Conservation (phyloP, 495 filamentous ascomycete species). For the Hyaloscypha bicolor region DNA sequence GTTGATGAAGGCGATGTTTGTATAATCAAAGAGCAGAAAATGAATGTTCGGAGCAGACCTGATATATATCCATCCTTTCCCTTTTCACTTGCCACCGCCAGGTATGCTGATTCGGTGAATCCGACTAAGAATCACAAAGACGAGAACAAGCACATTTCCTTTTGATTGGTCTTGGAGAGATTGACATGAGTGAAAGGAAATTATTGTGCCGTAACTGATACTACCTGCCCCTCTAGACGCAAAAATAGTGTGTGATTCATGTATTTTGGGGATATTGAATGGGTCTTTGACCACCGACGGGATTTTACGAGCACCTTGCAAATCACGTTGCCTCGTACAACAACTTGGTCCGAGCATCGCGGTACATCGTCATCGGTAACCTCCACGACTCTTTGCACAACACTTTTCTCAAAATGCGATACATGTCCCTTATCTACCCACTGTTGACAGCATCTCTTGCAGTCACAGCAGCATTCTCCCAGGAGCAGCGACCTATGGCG, state of each 20-base stretch:
- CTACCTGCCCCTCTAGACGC: background rate
- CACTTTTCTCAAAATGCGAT: conserved; percentile 25
- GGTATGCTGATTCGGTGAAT: background rate
- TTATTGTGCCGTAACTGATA: conserved; percentile 2
- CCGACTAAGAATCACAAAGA: background rate
- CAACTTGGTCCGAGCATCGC: background rate
- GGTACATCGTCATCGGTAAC: conserved; percentile 15
- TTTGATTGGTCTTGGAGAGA: background rate
- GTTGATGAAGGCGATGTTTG: background rate
- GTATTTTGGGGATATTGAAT: background rate
- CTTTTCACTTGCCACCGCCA: background rate
- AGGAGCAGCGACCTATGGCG: conserved; percentile 20
- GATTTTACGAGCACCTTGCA: too few relatives aligned
- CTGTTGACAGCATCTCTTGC: conserved; percentile 25
- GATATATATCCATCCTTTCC: background rate
- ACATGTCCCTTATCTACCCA: conserved; percentile 8
- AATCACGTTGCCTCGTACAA: background rate
- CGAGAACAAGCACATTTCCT: background rate
- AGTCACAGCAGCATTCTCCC: conserved; percentile 8
- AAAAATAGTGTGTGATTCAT: background rate
- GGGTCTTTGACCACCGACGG: background rate
- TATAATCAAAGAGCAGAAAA: background rate
- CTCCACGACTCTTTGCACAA: background rate
- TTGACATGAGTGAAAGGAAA: background rate
- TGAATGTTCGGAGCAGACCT: background rate